These are phyloP conservation scores for Parmelia sp. DNA, from an alignment of 495 filamentous ascomycete genomes.

Conservation along the genomic window DNA sequence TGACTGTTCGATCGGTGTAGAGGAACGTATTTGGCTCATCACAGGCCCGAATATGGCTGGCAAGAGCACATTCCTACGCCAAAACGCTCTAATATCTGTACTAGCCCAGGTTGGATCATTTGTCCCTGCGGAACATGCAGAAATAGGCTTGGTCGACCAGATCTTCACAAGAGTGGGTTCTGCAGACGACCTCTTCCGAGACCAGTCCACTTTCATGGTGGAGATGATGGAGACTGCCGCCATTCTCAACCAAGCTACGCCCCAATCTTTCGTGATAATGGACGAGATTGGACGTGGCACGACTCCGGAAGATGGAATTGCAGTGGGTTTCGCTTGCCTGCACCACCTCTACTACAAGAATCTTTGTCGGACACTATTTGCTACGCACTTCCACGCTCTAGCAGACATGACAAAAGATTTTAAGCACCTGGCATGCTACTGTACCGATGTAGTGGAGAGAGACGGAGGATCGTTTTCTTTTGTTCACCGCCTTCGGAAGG, in stretches of 20 bases:
- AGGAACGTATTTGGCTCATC: slow-evolving; percentile 75
- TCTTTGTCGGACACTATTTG: slow-evolving; percentile 75
- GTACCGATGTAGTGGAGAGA: slow-evolving; percentile 79
- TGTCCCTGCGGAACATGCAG: slow-evolving; percentile 79
- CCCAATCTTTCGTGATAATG: slow-evolving; percentile 87
- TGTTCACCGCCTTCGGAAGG: slow-evolving; percentile 70
- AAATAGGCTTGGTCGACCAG: slow-evolving; percentile 81
- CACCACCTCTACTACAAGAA: slow-evolving; percentile 74
- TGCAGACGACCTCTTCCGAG: slow-evolving; percentile 82
- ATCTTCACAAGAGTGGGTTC: slow-evolving; percentile 90
- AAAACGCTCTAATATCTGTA: slow-evolving; percentile 89
- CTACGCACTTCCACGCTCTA: slow-evolving; percentile 86
- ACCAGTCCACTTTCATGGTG: slow-evolving; percentile 90
- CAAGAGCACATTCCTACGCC: slow-evolving; percentile 89
- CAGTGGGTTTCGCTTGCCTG: slow-evolving; percentile 81
- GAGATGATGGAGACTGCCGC: slow-evolving; percentile 52
- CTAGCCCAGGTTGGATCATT: slow-evolving; percentile 88
- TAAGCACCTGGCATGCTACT: slow-evolving; percentile 67
- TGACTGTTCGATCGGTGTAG: slow-evolving; percentile 68
- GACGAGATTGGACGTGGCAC: slow-evolving; percentile 95
- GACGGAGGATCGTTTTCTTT: slow-evolving; percentile 60
- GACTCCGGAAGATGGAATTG: slow-evolving; percentile 82
- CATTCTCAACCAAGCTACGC: slow-evolving; percentile 46
- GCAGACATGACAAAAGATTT: slow-evolving; percentile 68
- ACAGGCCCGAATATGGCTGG: slow-evolving; percentile 99